A percentile compares a stretch with the other conserved stretches of the same genome.
These are phyloP conservation scores for Trichoderma sp. DNA, from an alignment of 2,329 filamentous ascomycete genomes.

Conservation along the genomic window DNA sequence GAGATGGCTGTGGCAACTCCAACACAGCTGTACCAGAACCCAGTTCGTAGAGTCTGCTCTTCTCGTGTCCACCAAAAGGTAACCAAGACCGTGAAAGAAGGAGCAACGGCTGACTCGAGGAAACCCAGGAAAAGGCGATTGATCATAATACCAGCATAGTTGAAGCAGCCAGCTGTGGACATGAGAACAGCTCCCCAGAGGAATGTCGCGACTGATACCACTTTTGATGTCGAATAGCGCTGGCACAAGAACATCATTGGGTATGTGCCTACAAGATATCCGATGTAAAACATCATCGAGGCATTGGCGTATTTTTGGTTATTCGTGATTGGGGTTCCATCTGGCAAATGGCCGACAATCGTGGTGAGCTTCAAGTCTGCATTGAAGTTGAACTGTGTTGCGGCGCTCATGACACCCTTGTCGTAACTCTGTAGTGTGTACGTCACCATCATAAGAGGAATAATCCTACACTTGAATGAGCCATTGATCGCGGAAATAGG, in stretches of 20 bases:
- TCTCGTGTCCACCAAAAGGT: conserved; percentile 11
- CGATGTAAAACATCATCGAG: conserved; percentile 9
- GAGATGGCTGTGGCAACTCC: conserved; percentile 8
- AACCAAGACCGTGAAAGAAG: background rate
- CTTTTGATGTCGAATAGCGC: background rate
- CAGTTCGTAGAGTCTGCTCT: background rate
- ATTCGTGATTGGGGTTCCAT: conserved; percentile 2
- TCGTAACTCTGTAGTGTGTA: conserved; percentile 8
- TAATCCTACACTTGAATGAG: background rate
- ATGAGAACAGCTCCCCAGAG: conserved; percentile 6
- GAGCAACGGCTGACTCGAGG: conserved; percentile 2
- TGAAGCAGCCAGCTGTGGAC: conserved; percentile 2
- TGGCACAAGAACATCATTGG: conserved; percentile 12
- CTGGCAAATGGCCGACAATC: background rate
- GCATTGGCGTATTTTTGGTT: conserved; percentile 14
- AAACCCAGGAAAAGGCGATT: conserved; percentile 1
- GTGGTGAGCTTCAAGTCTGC: conserved; percentile 4
- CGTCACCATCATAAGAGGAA: conserved; percentile 11
- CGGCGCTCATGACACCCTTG: conserved; percentile 10
- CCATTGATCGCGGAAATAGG: too few relatives aligned
- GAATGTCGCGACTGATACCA: background rate
- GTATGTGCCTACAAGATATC: conserved; percentile 5
- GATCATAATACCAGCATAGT: conserved; percentile 5
- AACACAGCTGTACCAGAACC: conserved; percentile 2
- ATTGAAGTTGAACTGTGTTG: conserved; percentile 13